Percentiles rank a stretch among this genome's conserved stretches.
phyloP scores from a whole-genome alignment of 805 yeast genomes.

The Zygosaccharomyces kombuchaensis region DNA sequence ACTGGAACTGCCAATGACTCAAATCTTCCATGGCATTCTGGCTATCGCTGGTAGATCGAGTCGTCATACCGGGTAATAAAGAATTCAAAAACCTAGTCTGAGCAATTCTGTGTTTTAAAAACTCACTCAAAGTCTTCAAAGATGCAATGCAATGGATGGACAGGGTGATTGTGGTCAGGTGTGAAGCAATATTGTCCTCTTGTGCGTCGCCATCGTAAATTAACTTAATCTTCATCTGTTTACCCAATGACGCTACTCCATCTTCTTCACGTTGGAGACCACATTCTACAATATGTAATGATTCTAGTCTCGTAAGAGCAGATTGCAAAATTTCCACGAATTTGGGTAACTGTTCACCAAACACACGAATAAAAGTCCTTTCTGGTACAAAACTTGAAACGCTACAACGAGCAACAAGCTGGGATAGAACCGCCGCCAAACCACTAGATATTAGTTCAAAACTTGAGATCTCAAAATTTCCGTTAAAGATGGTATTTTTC shows the following conservation, averaged over 20 bases:
- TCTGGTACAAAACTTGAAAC: constrained; percentile 36
- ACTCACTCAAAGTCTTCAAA: constrained; percentile 42
- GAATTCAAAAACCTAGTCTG: constrained; percentile 27
- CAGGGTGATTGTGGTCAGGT: constrained; percentile 31
- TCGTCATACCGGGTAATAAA: constrained; percentile 16
- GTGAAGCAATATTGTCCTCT: constrained; percentile 25
- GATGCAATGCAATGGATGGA: constrained; percentile 54
- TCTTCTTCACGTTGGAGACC: constrained; percentile 38
- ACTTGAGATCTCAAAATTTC: constrained; percentile 48
- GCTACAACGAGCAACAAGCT: constrained; percentile 21
- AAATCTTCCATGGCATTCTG: constrained; percentile 13
- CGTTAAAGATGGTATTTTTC: constrained; percentile 33
- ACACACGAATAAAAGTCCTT: constrained; percentile 42
- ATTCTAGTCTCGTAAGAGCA: constrained; percentile 66
- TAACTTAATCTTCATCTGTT: constrained; percentile 61
- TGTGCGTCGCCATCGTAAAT: constrained; percentile 35
- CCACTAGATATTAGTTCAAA: constrained; percentile 74
- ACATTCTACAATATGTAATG: constrained; percentile 54
- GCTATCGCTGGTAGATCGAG: constrained; percentile 6
- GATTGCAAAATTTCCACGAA: constrained; percentile 64
- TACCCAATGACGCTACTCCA: constrained; percentile 61
- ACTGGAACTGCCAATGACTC: constrained; percentile 46
- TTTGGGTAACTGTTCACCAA: constrained; percentile 36
- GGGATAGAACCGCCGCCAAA: constrained; percentile 40
- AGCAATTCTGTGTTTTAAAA: constrained; percentile 38